A percentile compares a stretch with the other conserved stretches of the same genome.
Conservation (phyloP, 257 asterid genomes). For the Paulownia fortunei region DNA sequence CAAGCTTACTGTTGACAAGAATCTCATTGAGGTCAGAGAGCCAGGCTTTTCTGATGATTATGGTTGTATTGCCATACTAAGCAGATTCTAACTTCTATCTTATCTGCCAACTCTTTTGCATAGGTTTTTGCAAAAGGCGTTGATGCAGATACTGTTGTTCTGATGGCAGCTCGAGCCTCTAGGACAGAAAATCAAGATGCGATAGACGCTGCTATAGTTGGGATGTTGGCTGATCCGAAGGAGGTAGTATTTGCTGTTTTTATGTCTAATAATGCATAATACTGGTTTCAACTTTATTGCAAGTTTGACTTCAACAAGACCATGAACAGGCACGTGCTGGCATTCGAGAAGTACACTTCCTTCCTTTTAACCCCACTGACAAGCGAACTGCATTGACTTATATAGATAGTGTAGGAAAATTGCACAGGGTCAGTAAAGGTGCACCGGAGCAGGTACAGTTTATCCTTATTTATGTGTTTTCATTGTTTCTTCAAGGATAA, state of each 20-base stretch:
- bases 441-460: constrained; percentile 93
- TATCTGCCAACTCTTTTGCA: constrained; percentile 11
- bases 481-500: background rate
- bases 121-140: constrained; percentile 90
- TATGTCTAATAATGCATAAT: background rate
- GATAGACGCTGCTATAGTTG: constrained; percentile 91
- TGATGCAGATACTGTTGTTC: constrained; percentile 91
- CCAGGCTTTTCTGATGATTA: constrained; percentile 2
- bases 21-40: constrained; percentile 80
- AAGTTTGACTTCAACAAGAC: constrained; percentile 22
- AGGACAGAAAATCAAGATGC: constrained; percentile 98
- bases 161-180: constrained; percentile 98
- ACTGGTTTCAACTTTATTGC: background rate
- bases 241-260: constrained; percentile 58
- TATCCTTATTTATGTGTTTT: background rate
- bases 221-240: constrained; percentile 97
- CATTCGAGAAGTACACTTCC: constrained; percentile 90
- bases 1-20: constrained; percentile 96
- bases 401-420: constrained; percentile 78
- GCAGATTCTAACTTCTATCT: background rate
- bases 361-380: constrained; percentile 96
- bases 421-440: constrained; percentile 99
- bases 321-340: constrained; percentile 91
- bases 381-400: constrained; percentile 95
- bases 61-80: background rate